A percentile compares a stretch with the other conserved stretches of the same genome.
These are phyloP conservation scores for Lyophyllum atratum DNA, from an alignment of 768 basidiomycete genomes.

Conservation along the genomic window DNA sequence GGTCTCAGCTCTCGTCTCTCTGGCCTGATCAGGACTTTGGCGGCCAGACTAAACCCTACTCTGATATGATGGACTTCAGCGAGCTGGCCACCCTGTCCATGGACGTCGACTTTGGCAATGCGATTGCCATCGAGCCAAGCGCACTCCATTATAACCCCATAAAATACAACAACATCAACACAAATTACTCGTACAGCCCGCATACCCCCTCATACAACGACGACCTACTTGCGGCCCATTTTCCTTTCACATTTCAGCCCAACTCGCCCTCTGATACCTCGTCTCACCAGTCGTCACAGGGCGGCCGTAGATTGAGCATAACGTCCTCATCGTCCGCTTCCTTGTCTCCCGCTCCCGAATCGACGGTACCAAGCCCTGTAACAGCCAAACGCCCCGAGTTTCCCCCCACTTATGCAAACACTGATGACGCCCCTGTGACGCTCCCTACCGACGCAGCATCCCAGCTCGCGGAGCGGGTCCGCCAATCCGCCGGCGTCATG, in stretches of 20 bases:
- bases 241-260: conserved; percentile 45
- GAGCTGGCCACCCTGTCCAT: conserved; percentile 42
- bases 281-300: conserved; percentile 25
- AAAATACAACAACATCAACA: conserved; percentile 27
- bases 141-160: conserved; percentile 51
- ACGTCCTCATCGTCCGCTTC: conserved; percentile 58
- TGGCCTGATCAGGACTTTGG: conserved; percentile 43
- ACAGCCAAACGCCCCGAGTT: conserved; percentile 25
- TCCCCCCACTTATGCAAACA: too few relatives aligned
- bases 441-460: not conserved
- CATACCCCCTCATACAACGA: conserved; percentile 21
- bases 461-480: conserved; percentile 42
- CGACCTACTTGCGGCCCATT: conserved; percentile 28
- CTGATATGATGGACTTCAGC: conserved; percentile 45
- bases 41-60: conserved; percentile 30
- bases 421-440: not conserved
- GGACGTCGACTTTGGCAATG: conserved; percentile 64
- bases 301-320: conserved; percentile 48
- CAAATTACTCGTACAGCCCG: conserved; percentile 27
- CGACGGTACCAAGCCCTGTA: conserved; percentile 28
- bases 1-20: conserved; percentile 52
- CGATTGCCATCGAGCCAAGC: conserved; percentile 65
- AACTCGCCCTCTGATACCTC: conserved; percentile 31
- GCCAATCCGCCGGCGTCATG: conserved; percentile 59
- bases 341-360: conserved; percentile 50